These are phyloP conservation scores for Calocybe cyanea DNA, from an alignment of 768 basidiomycete species.

Conservation along the genomic window DNA sequence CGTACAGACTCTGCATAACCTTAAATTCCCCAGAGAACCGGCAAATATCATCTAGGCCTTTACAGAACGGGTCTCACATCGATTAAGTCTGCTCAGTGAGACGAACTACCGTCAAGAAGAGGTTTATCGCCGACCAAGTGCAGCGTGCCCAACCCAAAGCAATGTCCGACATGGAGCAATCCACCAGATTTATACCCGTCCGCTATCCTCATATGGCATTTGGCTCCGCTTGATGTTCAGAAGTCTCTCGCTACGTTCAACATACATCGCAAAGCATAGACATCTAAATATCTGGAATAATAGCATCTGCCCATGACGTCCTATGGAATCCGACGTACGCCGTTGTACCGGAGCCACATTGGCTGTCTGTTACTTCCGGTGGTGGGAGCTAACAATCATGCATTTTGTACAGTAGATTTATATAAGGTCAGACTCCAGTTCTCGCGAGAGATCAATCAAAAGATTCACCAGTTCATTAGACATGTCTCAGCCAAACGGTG, in stretches of 20 bases:
- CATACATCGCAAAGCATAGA: not conserved
- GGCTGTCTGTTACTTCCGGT: slow-evolving; percentile 1
- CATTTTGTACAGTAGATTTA: not conserved
- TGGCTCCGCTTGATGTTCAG: not conserved
- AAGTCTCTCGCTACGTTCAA: not conserved
- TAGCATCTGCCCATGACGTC: not conserved
- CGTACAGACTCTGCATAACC: too few species aligned
- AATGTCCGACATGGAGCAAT: slow-evolving; percentile 2
- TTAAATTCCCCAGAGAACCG: too few species aligned
- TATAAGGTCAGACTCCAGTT: not conserved
- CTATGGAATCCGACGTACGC: not conserved
- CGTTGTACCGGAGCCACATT: slow-evolving; percentile 1
- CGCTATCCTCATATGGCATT: not conserved
- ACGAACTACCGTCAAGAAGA: too few species aligned
- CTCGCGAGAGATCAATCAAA: not conserved
- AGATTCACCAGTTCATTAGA: not conserved
- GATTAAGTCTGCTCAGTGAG: too few species aligned
- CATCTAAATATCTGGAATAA: not conserved
- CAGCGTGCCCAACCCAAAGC: too few species aligned
- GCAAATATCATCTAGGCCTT: too few species aligned
- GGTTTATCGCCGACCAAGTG: too few species aligned
- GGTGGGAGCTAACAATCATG: slow-evolving; percentile 37
- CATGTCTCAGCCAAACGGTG: slow-evolving; percentile 2
- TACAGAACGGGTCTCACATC: too few species aligned
- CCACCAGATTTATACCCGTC: not conserved